Base-by-base conservation (phyloP, 2,329 filamentous ascomycete species). In the Mycocentrospora acerina region DNA sequence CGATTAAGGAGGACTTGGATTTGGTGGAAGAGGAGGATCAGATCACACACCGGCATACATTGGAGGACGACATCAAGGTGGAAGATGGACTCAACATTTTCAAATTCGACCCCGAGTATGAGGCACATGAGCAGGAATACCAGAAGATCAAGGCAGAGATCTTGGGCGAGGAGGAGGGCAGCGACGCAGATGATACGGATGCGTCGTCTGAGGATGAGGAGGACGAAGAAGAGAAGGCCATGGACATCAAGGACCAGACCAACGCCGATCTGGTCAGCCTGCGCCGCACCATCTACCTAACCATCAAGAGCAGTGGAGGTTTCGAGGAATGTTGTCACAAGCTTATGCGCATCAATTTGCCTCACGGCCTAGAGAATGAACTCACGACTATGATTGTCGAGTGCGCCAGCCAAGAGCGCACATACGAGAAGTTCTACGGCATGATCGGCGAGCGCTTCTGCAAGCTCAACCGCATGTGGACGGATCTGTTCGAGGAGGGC, bases 301-400 rank as follows among this genome's bases (percentile, higher is more conserved):
- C 91, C 9, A 95, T 98, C 66, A 95, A 95, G 88, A 95, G 88
- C 26, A 93, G 88, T 58, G 88, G 93, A 53, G 89, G 94, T 42
- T 94, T 95, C 39, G 93, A 98, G 71, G 93, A 98, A 80, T 90
- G 88, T 43, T 90, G 89, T 44, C 93, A 98, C 75, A 98, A 97
- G 72, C 77, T 98, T 51, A 93, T 97, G 82, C 66, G 74, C 46
- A 84, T 98, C 64, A 88, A 88, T 48, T 77, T 98, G 8, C 93
- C 93, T 1, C 74, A 81, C 10, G 93, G 93, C 4, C 81, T 91
- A 60, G 93, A 98, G 66, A 78, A 83, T 5, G 93, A 98, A 66
- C 76, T 98, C 29, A 90, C 90, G 1, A 94, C 88, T 15, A 98
- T 98, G 93, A 83, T 98, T 38, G 85, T 98, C 51, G 93, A 98